Base-by-base conservation (phyloP, 306 rosid genomes). In the Carpinus fangiana region DNA sequence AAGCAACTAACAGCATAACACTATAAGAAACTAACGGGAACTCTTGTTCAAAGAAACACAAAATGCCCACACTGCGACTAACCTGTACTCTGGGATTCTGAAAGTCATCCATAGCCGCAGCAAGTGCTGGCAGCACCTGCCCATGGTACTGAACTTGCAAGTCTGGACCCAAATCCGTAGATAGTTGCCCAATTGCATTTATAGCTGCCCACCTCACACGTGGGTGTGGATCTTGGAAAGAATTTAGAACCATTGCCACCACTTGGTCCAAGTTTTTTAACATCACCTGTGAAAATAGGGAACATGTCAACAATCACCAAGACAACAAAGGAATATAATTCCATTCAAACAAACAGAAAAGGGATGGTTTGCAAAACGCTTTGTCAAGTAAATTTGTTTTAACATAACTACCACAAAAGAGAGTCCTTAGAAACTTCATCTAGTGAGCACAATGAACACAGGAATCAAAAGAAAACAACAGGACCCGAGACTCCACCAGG, bases 151-250 rank as follows among this genome's bases (percentile, higher is more conserved):
- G 90, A 72, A 86, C 88, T 86, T 96, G 99, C 84, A 96, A 87
- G 84, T 96, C 99, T 3, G 99, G 99, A 52, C 99, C 99, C 92
- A 96, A 82, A 84, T 96, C 99, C 10, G 99, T 93, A 76, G 99
- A 96, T 68, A 96, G 77, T 75, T 96, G 99, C 71, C 99, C 99
- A 28, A 93, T 93, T 43, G 98, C 98, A 90, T 96, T 93, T 69
- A 96, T 96, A 36, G 99, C 99, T 16, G 99, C 98, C 99, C 99
- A 96, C 82, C 99, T 93, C 61, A 96, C 99, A 77, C 98, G 98
- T 57, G 99, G 97, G 45, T 96, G 97, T 70, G 94, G 98, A 80
- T 96, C 97, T 43, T 90, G 96, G 77, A 96, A 96, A 36, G 98
- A 91, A 81, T 83, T 96, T 86, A 96, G 81, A 38, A 96, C 96